phyloP scores from a whole-genome alignment of 2,329 filamentous ascomycete species.

The Thermothelomyces thermophilus region DNA sequence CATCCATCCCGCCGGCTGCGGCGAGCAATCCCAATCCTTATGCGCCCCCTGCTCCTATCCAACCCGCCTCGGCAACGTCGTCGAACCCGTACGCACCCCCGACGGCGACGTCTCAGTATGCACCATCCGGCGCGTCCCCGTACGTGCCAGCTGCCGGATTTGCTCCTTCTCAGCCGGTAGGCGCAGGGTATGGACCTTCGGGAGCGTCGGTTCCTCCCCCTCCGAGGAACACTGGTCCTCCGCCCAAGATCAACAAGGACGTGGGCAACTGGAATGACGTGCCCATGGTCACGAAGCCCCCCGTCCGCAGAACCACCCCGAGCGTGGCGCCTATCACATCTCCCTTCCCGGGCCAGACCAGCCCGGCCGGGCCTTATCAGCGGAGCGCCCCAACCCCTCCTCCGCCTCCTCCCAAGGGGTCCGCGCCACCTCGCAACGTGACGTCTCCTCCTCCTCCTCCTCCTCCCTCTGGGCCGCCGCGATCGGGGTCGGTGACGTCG shows the following conservation, averaged over 20 bases:
- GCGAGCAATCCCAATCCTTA: slow-evolving; percentile 30
- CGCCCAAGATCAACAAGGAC: slow-evolving; percentile 62
- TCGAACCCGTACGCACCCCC: slow-evolving; percentile 45
- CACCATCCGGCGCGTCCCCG: slow-evolving; percentile 28
- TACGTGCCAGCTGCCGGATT: slow-evolving; percentile 31
- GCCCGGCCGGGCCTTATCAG: slow-evolving; percentile 51
- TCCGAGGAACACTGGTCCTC: slow-evolving; percentile 60
- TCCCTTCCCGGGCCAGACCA: slow-evolving; percentile 64
- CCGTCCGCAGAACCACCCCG: slow-evolving; percentile 68
- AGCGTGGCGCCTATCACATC: slow-evolving; percentile 61
- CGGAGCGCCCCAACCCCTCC: slow-evolving; percentile 63
- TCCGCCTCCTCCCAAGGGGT: slow-evolving; percentile 77
- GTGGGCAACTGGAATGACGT: slow-evolving; percentile 91
- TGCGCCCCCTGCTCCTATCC: slow-evolving; percentile 28
- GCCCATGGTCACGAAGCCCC: slow-evolving; percentile 75
- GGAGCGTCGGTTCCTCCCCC: slow-evolving; percentile 52
- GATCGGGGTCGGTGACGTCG: slow-evolving; percentile 51
- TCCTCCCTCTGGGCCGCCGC: slow-evolving; percentile 41
- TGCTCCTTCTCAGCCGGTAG: slow-evolving; percentile 16
- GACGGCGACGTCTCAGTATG: slow-evolving; percentile 28
- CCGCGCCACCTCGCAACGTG: slow-evolving; percentile 57
- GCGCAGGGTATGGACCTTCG: slow-evolving; percentile 47
- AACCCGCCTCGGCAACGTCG: slow-evolving; percentile 26
- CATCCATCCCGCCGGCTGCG: slow-evolving; percentile 28
- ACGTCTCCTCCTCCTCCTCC: slow-evolving; percentile 62